These are phyloP conservation scores for Puccinia horiana DNA, from an alignment of 1,284 basidiomycete species.

Conservation along the genomic window DNA sequence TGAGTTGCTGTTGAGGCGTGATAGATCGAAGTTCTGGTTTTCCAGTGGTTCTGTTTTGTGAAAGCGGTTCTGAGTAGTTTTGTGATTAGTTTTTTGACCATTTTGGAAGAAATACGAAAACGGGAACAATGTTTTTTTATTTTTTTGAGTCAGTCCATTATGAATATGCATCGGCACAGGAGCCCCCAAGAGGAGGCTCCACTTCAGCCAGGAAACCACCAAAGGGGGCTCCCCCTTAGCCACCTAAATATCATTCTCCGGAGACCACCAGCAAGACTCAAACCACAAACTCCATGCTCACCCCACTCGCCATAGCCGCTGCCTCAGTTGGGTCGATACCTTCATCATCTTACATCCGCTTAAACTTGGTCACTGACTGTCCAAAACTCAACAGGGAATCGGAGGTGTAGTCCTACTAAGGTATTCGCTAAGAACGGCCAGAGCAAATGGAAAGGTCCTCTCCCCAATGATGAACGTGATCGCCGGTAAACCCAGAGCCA, in stretches of 20 bases:
- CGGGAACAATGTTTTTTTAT: not conserved
- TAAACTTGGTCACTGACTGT: not conserved
- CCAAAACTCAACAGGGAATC: constrained; percentile 15
- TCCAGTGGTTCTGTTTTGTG: not conserved
- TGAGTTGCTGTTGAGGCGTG: not conserved
- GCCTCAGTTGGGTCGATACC: constrained; percentile 34
- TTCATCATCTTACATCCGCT: not conserved
- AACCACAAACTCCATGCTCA: constrained; percentile 27
- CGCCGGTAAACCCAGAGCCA: constrained; percentile 34
- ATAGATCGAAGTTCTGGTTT: not conserved
- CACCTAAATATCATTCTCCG: too few relatives aligned
- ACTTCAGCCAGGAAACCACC: not conserved
- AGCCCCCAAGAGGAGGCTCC: not conserved
- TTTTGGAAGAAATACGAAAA: too few relatives aligned
- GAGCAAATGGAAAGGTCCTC: constrained; percentile 41
- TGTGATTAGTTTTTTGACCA: not conserved
- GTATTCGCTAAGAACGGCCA: constrained; percentile 43
- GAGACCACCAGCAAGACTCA: not conserved
- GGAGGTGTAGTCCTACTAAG: constrained; percentile 42
- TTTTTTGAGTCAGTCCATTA: not conserved
- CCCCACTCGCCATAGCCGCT: constrained; percentile 45
- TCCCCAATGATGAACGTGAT: constrained; percentile 46
- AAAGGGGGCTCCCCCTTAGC: not conserved
- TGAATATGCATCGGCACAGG: not conserved
- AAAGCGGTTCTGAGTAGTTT: not conserved